A percentile compares a stretch with the other conserved stretches of the same genome.
Conservation (phyloP, 2,329 filamentous ascomycete species). For the Exutisphaerella laricina region DNA sequence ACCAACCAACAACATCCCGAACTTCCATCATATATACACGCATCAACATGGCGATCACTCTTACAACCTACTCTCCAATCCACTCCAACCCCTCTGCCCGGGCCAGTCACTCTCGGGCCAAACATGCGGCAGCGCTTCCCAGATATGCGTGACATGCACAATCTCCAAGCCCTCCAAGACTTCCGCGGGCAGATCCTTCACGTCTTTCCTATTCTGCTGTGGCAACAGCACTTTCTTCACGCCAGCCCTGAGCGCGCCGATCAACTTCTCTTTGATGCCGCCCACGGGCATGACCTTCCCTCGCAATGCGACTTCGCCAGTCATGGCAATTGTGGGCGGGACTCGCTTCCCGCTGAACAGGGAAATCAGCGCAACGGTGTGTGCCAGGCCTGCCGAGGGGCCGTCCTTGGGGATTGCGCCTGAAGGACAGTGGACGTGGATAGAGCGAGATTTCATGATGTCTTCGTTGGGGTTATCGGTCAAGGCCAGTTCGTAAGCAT, state of each 20-base stretch:
- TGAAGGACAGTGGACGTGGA: slow-evolving; percentile 93
- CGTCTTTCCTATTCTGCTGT: slow-evolving; percentile 83
- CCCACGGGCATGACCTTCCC: slow-evolving; percentile 91
- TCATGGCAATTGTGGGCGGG: slow-evolving; percentile 93
- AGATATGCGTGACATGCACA: slow-evolving; percentile 83
- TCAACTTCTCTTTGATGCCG: slow-evolving; percentile 97
- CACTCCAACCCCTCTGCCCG: slow-evolving; percentile 60
- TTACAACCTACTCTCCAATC: slow-evolving; percentile 73
- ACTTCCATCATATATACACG: too few relatives aligned
- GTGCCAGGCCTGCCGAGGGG: slow-evolving; percentile 76
- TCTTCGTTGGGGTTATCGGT: slow-evolving; percentile 76
- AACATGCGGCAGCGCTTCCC: slow-evolving; percentile 84
- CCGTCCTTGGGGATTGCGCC: slow-evolving; percentile 95
- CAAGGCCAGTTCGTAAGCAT: slow-evolving; percentile 84
- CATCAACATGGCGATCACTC: neutral
- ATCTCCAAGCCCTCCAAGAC: slow-evolving; percentile 84
- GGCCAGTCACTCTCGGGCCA: slow-evolving; percentile 91
- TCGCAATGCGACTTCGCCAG: slow-evolving; percentile 70
- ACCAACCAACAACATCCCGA: too few relatives aligned
- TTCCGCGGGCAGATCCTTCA: slow-evolving; percentile 82
- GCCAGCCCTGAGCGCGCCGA: slow-evolving; percentile 85
- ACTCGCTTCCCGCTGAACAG: slow-evolving; percentile 82
- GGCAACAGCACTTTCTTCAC: slow-evolving; percentile 92
- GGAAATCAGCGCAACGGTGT: slow-evolving; percentile 88
- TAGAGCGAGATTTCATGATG: slow-evolving; percentile 89